Base-by-base conservation (phyloP, 2,329 filamentous ascomycete species). In the Rosellinia necatrix region DNA sequence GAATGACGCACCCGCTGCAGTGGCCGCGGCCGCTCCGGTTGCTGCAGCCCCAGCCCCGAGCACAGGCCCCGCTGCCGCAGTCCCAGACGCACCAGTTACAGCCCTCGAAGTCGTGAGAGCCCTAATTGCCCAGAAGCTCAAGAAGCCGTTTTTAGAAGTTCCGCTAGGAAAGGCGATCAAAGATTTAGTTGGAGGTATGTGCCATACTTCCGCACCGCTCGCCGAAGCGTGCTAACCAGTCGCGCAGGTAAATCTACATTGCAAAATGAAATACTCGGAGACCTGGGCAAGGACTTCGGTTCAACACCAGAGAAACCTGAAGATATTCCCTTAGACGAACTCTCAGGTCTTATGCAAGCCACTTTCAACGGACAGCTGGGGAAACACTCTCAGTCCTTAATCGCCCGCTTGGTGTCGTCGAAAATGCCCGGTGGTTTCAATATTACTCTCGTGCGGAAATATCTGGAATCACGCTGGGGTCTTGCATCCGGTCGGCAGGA, bases 371-470 rank as follows among this genome's bases (percentile, higher is more conserved):
- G 94, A 66, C 93, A 96, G 77, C 86, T 99, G 59, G 94, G 94
- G 74, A 99, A 99, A 78, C 92, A 97, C 67, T 96, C 94, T 0
- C 89, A 90, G 50, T 96, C 92, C 2, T 84, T 99, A 54, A 89
- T 99, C 73, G 94, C 94, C 46, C 89, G 94, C 66, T 81, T 99
- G 72, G 94, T 99, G 38, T 97, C 94, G 2, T 97, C 94, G 25
- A 99, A 99, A 79, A 99, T 99, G 94, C 94, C 94, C 43, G 94
- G 93, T 78, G 94, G 94, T 60, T 99, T 99, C 85, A 99, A 97
- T 74, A 97, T 97, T 74, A 97, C 93, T 70, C 83, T 91, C 10
- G 91, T 96, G 42, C 86, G 94, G 69, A 99, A 99, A 77, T 96
- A 99, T 71, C 79, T 99, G 40, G 93, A 97, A 78, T 91, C 90